phyloP scores from a whole-genome alignment of 2,329 filamentous ascomycete species.

The Alternaria postmessia region DNA sequence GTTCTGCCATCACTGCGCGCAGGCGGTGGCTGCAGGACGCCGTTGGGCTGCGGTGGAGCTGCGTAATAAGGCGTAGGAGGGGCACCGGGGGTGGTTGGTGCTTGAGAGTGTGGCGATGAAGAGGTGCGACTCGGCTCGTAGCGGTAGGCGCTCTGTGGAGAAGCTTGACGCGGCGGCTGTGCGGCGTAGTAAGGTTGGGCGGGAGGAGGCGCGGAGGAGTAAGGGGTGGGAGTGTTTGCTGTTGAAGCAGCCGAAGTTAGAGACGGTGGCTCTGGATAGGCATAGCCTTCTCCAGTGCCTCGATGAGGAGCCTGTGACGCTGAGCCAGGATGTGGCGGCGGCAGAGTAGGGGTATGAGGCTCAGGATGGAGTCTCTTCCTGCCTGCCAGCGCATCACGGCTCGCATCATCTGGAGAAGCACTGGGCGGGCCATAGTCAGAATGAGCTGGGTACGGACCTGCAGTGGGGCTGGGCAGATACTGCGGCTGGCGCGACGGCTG shows the following conservation, averaged over 20 bases:
- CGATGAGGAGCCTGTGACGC: slow-evolving; percentile 52
- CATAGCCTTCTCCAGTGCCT: slow-evolving; percentile 48
- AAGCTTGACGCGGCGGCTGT: slow-evolving; percentile 51
- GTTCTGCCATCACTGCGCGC: slow-evolving; percentile 51
- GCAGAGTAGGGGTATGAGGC: slow-evolving; percentile 60
- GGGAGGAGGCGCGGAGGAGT: slow-evolving; percentile 48
- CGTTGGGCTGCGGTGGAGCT: slow-evolving; percentile 40
- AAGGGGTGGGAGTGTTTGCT: slow-evolving; percentile 53
- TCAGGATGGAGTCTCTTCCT: slow-evolving; percentile 59
- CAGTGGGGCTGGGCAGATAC: slow-evolving; percentile 56
- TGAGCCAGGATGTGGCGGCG: slow-evolving; percentile 57
- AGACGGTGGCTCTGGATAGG: slow-evolving; percentile 55
- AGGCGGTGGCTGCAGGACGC: slow-evolving; percentile 45
- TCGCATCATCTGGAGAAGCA: slow-evolving; percentile 49
- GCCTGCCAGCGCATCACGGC: slow-evolving; percentile 50
- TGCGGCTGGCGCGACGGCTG: slow-evolving; percentile 53
- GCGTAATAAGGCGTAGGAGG: slow-evolving; percentile 44
- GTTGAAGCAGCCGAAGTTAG: slow-evolving; percentile 57
- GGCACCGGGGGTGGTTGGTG: slow-evolving; percentile 46
- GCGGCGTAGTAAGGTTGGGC: slow-evolving; percentile 53
- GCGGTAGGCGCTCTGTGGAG: slow-evolving; percentile 53
- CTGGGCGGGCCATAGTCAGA: slow-evolving; percentile 43
- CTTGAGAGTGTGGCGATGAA: slow-evolving; percentile 54
- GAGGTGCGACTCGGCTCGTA: slow-evolving; percentile 54
- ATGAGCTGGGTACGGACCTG: slow-evolving; percentile 53